These are phyloP conservation scores for Prunella vulgaris DNA, from an alignment of 257 asterid species.

Conservation along the genomic window DNA sequence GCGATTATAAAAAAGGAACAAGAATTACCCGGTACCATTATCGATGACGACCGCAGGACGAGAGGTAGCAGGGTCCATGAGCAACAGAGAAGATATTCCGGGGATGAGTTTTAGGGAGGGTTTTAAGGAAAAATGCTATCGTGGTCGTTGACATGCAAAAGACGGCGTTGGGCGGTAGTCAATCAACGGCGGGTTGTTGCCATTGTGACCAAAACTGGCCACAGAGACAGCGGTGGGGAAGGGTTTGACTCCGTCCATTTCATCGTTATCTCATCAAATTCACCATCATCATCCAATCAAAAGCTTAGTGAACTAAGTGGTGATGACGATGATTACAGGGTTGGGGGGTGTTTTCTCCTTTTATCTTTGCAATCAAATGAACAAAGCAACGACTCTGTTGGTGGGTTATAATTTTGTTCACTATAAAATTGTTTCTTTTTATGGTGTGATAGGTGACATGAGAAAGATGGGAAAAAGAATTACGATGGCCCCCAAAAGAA, in stretches of 20 bases:
- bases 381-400: not conserved
- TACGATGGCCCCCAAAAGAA: too few species aligned
- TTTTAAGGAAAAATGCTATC: constrained; percentile 44
- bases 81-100: constrained; percentile 23
- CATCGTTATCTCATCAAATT: constrained; percentile 23
- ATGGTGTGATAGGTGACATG: too few species aligned
- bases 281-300: constrained; percentile 11
- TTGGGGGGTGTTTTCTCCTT: not conserved
- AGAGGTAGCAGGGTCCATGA: constrained; percentile 78
- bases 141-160: constrained; percentile 43
- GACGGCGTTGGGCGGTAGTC: constrained; percentile 33
- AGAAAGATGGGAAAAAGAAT: too few species aligned
- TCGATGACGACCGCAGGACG: constrained; percentile 94
- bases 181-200: constrained; percentile 23
- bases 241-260: constrained; percentile 33
- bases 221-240: constrained; percentile 15
- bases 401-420: too few species aligned
- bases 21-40: constrained; percentile 83
- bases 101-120: constrained; percentile 43
- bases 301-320: not conserved
- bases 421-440: too few species aligned
- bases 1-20: not conserved
- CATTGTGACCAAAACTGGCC: not conserved
- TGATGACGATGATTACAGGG: not conserved
- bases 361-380: constrained; percentile 8